Conservation (phyloP, 2,329 filamentous ascomycete species). For the Cladophialophora bantiana region DNA sequence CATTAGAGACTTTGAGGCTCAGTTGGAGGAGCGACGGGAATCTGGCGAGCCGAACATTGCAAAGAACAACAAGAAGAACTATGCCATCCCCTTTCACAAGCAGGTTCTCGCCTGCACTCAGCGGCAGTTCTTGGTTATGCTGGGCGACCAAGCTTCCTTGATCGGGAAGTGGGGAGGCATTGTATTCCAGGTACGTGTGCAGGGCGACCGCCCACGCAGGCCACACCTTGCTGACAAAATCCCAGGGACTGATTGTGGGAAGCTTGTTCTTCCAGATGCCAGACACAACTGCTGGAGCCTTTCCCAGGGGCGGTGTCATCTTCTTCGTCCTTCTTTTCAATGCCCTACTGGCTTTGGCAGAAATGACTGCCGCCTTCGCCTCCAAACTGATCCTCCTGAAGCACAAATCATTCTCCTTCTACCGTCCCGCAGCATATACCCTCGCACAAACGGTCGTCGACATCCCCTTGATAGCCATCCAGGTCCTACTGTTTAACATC, state of each 20-base stretch:
- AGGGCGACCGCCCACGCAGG: neutral
- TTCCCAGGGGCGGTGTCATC: constrained; percentile 66
- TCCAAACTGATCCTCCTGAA: constrained; percentile 72
- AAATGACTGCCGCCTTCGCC: constrained; percentile 67
- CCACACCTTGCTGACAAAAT: neutral
- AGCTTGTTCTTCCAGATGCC: constrained; percentile 63
- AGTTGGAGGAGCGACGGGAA: constrained; percentile 51
- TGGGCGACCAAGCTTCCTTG: constrained; percentile 60
- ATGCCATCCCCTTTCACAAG: constrained; percentile 59
- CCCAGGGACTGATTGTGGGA: constrained; percentile 53
- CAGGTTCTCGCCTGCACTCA: constrained; percentile 64
- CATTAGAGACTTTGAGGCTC: constrained; percentile 61
- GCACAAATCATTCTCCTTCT: constrained; percentile 74
- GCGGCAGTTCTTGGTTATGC: constrained; percentile 60
- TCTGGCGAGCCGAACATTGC: constrained; percentile 50
- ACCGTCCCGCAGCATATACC: constrained; percentile 67
- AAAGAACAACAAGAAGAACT: constrained; percentile 58
- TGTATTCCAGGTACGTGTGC: constrained; percentile 45
- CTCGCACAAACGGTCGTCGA: constrained; percentile 66
- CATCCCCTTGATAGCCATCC: constrained; percentile 63
- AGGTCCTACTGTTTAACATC: constrained; percentile 65
- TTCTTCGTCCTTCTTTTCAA: constrained; percentile 71
- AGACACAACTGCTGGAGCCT: constrained; percentile 61
- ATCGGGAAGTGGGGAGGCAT: constrained; percentile 60
- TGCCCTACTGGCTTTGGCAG: constrained; percentile 65